Evolutionary conservation across 768 basidiomycete genomes (phyloP).

Genomic region (Mycena crocata): DNA sequence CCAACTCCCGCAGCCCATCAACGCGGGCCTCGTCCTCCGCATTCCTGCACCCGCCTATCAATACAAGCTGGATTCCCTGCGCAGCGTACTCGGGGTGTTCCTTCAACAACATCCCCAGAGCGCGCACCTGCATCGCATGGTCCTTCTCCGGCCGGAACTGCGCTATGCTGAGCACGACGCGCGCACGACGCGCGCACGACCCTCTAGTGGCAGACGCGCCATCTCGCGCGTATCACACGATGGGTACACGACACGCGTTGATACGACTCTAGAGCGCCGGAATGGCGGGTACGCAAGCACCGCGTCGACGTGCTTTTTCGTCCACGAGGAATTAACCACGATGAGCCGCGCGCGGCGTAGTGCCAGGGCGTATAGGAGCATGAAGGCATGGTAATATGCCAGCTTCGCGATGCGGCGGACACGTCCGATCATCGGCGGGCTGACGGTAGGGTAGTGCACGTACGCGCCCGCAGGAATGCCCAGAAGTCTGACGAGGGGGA

Average conservation of each 20-base stretch:
- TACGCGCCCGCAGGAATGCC: conserved; percentile 88
- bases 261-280: conserved; percentile 60
- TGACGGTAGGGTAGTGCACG: conserved; percentile 97
- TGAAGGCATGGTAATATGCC: conserved; percentile 92
- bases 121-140: conserved; percentile 80
- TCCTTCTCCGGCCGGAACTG: conserved; percentile 99
- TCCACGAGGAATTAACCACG: conserved; percentile 98
- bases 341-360: conserved; percentile 79
- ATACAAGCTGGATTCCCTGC: conserved; percentile 66
- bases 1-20: conserved; percentile 65
- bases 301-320: conserved; percentile 82
- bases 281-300: conserved; percentile 66
- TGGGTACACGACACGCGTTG: conserved; percentile 82
- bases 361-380: conserved; percentile 82
- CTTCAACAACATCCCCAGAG: conserved; percentile 71
- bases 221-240: conserved; percentile 91
- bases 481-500: conserved; percentile 77
- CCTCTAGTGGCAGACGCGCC: conserved; percentile 61
- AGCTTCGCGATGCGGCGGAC: conserved; percentile 62
- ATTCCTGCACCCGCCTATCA: conserved; percentile 91
- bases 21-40: conserved; percentile 79
- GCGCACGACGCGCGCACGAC: conserved; percentile 70
- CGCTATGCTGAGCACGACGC: conserved; percentile 85
- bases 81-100: conserved; percentile 67
- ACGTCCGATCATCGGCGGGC: conserved; percentile 91